A percentile compares a stretch with the other conserved stretches of the same genome.
These are phyloP conservation scores for Ogataea hybrid DNA, from an alignment of 1,139 yeast genomes.

Conservation along the genomic window DNA sequence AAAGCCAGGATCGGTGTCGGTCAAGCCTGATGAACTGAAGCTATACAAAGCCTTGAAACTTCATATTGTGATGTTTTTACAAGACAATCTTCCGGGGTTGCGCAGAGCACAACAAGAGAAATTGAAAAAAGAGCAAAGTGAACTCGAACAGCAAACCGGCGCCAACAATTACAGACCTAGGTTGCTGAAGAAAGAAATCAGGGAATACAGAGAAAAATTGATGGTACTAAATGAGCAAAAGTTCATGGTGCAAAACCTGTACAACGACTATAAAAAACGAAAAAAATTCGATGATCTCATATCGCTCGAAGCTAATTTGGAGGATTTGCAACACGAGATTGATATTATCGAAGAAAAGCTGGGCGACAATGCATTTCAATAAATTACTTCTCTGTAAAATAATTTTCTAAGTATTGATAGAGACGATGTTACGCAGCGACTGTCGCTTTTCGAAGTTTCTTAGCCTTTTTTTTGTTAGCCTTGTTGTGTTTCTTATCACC, in stretches of 20 bases:
- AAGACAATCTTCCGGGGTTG: constrained; percentile 53
- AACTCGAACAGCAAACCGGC: constrained; percentile 6
- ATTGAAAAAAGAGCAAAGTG: constrained; percentile 12
- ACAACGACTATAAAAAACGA: constrained; percentile 57
- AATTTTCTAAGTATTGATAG: background rate
- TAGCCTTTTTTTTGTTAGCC: constrained; percentile 58
- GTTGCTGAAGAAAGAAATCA: constrained; percentile 50
- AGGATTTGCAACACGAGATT: constrained; percentile 58
- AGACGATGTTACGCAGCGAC: constrained; percentile 3
- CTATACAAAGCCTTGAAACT: constrained; percentile 46
- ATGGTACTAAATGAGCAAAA: constrained; percentile 87
- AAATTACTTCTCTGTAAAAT: background rate
- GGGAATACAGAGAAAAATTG: constrained; percentile 66
- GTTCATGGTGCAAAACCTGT: constrained; percentile 64
- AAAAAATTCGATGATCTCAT: constrained; percentile 77
- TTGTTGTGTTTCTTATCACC: constrained; percentile 71
- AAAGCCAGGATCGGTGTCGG: constrained; percentile 1
- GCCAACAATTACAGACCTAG: constrained; percentile 33
- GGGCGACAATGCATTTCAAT: constrained; percentile 64
- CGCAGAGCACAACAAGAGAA: constrained; percentile 34
- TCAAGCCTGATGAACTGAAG: constrained; percentile 29
- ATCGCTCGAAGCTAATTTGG: constrained; percentile 55
- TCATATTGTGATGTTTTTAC: constrained; percentile 48
- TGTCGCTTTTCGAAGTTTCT: constrained; percentile 16
- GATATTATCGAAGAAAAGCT: constrained; percentile 46